Percentiles rank a stretch among this genome's conserved stretches.
phyloP scores from a whole-genome alignment of 192 early-diverging fungal genomes.

The Linnemannia elongata region DNA sequence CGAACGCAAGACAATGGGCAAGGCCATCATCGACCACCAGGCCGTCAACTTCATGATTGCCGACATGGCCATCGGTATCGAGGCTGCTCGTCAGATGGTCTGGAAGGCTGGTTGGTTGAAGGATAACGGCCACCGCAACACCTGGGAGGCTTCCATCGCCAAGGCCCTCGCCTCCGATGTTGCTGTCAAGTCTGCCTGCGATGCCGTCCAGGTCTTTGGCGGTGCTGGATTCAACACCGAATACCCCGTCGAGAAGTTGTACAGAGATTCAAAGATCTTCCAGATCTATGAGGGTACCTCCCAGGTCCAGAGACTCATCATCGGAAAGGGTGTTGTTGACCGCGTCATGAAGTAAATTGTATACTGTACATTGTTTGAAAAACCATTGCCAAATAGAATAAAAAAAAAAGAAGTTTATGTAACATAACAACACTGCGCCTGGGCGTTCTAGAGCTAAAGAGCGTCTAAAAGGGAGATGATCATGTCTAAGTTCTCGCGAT shows the following conservation, averaged over 20 bases:
- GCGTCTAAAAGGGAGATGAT: slow-evolving; percentile 41
- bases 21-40: slow-evolving; percentile 90
- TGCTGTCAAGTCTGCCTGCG: slow-evolving; percentile 83
- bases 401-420: slow-evolving; percentile 2
- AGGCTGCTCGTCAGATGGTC: slow-evolving; percentile 89
- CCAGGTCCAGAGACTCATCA: slow-evolving; percentile 95
- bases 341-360: slow-evolving; percentile 47
- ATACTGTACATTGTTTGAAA: neutral
- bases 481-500: slow-evolving; percentile 57
- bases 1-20: slow-evolving; percentile 98
- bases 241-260: slow-evolving; percentile 96
- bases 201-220: slow-evolving; percentile 97
- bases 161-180: slow-evolving; percentile 90
- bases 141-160: slow-evolving; percentile 94
- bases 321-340: slow-evolving; percentile 87
- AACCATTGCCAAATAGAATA: slow-evolving; percentile 1
- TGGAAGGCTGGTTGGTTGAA: slow-evolving; percentile 87
- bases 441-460: neutral
- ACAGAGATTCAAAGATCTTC: slow-evolving; percentile 95
- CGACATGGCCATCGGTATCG: slow-evolving; percentile 96
- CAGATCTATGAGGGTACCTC: slow-evolving; percentile 98
- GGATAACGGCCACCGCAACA: slow-evolving; percentile 90
- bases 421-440: neutral
- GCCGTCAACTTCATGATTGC: slow-evolving; percentile 95
- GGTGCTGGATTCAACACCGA: slow-evolving; percentile 88